Evolutionary conservation across 2,329 filamentous ascomycete species (phyloP).

Genomic region (Dactylellina leptospora): DNA sequence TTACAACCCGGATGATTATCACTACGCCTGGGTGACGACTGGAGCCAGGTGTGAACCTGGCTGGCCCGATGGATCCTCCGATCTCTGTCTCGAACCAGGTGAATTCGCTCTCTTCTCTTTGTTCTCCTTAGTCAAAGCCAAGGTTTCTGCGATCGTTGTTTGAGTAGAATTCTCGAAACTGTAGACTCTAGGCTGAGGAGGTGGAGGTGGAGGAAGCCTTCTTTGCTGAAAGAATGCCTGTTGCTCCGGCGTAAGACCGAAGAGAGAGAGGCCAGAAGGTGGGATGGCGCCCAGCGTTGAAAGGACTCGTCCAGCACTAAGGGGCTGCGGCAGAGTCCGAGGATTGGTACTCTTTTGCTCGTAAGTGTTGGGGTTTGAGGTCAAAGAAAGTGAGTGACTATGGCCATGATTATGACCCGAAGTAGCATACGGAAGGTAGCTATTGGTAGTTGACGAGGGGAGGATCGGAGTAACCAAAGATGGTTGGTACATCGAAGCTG

Average conservation of each 20-base stretch:
- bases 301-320: conserved; percentile 39
- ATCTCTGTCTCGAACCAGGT: conserved; percentile 10
- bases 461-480: conserved; percentile 41
- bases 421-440: conserved; percentile 18
- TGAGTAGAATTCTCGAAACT: conserved; percentile 51
- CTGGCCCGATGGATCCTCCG: background rate
- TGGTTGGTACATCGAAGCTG: conserved; percentile 37
- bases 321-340: conserved; percentile 35
- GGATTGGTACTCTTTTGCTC: conserved; percentile 37
- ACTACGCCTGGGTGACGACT: conserved; percentile 3
- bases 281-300: conserved; percentile 45
- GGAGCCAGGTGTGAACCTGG: background rate
- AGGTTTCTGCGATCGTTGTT: conserved; percentile 42
- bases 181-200: conserved; percentile 45
- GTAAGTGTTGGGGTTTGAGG: conserved; percentile 16
- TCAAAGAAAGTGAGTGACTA: conserved; percentile 21
- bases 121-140: conserved; percentile 26
- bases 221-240: conserved; percentile 47
- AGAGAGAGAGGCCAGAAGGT: conserved; percentile 45
- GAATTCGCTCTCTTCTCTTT: conserved; percentile 38
- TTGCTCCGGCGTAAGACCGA: conserved; percentile 44
- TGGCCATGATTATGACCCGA: conserved; percentile 20
- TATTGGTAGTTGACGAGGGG: conserved; percentile 28
- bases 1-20: background rate
- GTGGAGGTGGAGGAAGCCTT: conserved; percentile 41